phyloP scores from a whole-genome alignment of 2,329 filamentous ascomycete species.

The Hypoxylon rubiginosum region DNA sequence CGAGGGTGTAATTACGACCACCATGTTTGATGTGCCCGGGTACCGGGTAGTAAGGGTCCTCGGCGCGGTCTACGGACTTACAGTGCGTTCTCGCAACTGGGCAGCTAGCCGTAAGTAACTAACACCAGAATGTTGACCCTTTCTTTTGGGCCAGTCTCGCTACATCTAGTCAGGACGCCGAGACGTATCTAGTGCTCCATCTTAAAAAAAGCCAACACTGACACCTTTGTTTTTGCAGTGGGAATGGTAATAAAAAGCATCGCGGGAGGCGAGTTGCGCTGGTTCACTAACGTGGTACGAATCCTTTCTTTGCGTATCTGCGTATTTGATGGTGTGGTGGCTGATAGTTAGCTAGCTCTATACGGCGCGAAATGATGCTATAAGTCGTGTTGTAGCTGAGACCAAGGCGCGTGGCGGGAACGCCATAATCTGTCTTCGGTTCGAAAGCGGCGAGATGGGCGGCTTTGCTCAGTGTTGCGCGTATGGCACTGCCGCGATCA shows the following conservation, averaged over 20 bases:
- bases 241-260: slow-evolving; percentile 69
- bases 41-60: slow-evolving; percentile 70
- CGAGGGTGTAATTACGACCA: slow-evolving; percentile 71
- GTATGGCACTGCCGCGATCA: slow-evolving; percentile 70
- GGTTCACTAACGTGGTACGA: slow-evolving; percentile 68
- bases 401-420: slow-evolving; percentile 70
- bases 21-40: slow-evolving; percentile 74
- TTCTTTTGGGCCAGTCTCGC: no score
- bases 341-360: slow-evolving; percentile 58
- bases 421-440: slow-evolving; percentile 70
- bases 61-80: slow-evolving; percentile 70
- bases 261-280: slow-evolving; percentile 70
- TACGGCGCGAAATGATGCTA: slow-evolving; percentile 70
- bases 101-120: slow-evolving; percentile 56
- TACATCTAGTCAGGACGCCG: no score
- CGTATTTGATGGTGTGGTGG: background rate
- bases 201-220: no score
- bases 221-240: slow-evolving; percentile 50
- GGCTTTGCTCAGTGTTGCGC: slow-evolving; percentile 71
- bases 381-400: slow-evolving; percentile 67
- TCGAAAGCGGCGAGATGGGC: slow-evolving; percentile 68
- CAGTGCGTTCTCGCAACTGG: slow-evolving; percentile 70
- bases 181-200: no score
- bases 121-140: no score
- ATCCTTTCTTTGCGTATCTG: background rate